Evolutionary conservation across 768 basidiomycete genomes (phyloP), one percentile per base, ranked within the genome.

Genomic region (Bullera alba): DNA sequence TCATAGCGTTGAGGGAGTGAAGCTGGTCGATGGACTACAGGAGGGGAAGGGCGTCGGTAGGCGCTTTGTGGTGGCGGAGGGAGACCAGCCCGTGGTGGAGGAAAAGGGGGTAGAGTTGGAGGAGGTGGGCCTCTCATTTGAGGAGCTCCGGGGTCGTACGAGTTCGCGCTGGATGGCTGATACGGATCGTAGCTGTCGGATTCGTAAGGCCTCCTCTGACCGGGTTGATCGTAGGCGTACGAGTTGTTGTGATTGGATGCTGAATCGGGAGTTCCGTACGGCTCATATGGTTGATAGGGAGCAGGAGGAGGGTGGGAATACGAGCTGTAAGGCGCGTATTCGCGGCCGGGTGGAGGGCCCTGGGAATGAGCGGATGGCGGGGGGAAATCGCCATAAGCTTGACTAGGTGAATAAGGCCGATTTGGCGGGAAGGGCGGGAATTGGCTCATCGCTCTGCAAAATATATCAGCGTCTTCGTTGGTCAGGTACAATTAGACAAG

Each of bases 151-250:
- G 56, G 30, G n/a, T 57, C 44, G 26, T 55, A 65, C 5, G 53
- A 43, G 22, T 42, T 56, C 5, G 32, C 35, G 14, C 30, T 44
- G 1, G 61, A 35, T 12, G 65, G 65, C 17, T 53, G 56, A 36
- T 67, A 62, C 15, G 65, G 65, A 39, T 67, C 65, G 36, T 67
- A 67, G 15, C 45, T 48, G 25, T 61, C 61, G 17, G 38, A 15
- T n/a, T 61, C 59, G 38, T 58, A 67, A 6, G 59, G 36, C 12
- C 38, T 28, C 21, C 49, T 48, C n/a, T n/a, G 44, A 10, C 58
- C 46, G 10, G 65, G 65, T 42, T 66, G 65, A 23, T 61, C 59
- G 41, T 61, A 63, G 10, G 58, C 36, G 48, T 53, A 58, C 7
- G 57, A 56, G 51, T 46, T 56, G 50, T 2, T 51, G 47, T 12